Base-by-base conservation (phyloP, 495 filamentous ascomycete species). In the Aspergillus steynii region DNA sequence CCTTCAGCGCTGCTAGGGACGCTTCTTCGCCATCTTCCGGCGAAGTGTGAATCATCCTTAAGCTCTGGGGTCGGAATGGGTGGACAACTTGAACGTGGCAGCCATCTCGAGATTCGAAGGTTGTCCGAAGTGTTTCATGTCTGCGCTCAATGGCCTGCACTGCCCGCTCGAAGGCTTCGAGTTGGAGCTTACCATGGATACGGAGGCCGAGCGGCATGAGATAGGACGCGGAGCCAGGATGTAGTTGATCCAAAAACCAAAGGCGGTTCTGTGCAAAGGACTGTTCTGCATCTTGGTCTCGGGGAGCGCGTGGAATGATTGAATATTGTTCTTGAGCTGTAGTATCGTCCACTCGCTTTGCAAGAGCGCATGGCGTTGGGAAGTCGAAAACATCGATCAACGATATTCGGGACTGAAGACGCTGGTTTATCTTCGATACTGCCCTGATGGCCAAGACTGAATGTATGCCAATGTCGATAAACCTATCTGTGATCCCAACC, bases 101-200 rank as follows among this genome's bases (percentile, higher is more conserved):
- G 4, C 55, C 55, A 26, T 57, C 28, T 7, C 27, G 25, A 2
- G 29, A n/a, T 27, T 49, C 45, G 27, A 57, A 57, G 4, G 55
- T 57, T 3, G 55, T 57, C 27, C 55, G 25, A 1, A 57, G 55
- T 15, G 55, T 57, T n/a, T 50, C 55, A 34, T 57, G 55, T 3
- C 55, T 8, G 25, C 29, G 0, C 14, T 48, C 55, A 15, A 57
- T 29, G 12, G 55, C 55, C 20, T 26, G 29, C 1, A 57, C 1
- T 6, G 42, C 55, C 2, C 15, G 14, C 55, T 57, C 26, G 1
- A 57, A n/a, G 14, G 27, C 42, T 3, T 57, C 55, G 12, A 57
- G 37, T 15, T 28, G 55, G 3, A 57, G 55, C 9, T 4, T 8
- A 10, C 55, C 55, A 8, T 28, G 25, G 2, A 57, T 3, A 6